Base-by-base conservation (phyloP, 495 filamentous ascomycete genomes). In the Lepraria neglecta region DNA sequence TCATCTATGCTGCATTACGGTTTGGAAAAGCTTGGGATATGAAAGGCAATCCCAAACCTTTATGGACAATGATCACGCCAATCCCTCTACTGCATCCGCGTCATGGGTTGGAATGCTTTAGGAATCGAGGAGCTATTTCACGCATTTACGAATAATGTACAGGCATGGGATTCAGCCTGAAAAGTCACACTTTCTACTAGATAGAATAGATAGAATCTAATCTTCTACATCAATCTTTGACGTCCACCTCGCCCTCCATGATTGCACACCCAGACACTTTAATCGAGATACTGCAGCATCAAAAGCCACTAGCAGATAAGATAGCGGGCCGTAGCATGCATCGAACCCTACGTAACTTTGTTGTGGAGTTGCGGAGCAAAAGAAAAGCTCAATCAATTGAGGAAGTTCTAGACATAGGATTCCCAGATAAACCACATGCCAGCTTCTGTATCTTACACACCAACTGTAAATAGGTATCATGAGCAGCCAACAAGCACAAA, bases 401-500 rank as follows among this genome's bases (percentile, higher is more conserved):
- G 12, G 38, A 46, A 46, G 12, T n/a, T 14, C 44, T 14, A 46
- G 19, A 46, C 12, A 38, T 2, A 7, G 7, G 35, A 38, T 12
- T 11, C 9, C 12, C 35, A 38, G 35, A 38, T 38, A 12, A 3
- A 38, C 9, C 2, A 12, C 35, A 38, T 38, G 35, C 9, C 35
- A 7, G 35, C 35, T 38, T 38, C 9, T 38, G 0, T 10, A 11
- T 38, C 7, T 12, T 48, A 15, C 9, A 9, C 17, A 19, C 9
- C 9, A 3, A 2, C 9, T 48, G 24, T 27, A 48, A 15, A 9
- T 10, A 48, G 45, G 14, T 9, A 38, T 15, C 35, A 57, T 57
- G 54, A 45, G 38, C 28, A 57, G 38, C 17, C 38, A 45, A 57
- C 54, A 57, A 30, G 21, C 35, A 31, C 54, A 57, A 45, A 45